These are phyloP conservation scores for Exophiala sideris DNA, from an alignment of 2,329 filamentous ascomycete species.

Conservation along the genomic window DNA sequence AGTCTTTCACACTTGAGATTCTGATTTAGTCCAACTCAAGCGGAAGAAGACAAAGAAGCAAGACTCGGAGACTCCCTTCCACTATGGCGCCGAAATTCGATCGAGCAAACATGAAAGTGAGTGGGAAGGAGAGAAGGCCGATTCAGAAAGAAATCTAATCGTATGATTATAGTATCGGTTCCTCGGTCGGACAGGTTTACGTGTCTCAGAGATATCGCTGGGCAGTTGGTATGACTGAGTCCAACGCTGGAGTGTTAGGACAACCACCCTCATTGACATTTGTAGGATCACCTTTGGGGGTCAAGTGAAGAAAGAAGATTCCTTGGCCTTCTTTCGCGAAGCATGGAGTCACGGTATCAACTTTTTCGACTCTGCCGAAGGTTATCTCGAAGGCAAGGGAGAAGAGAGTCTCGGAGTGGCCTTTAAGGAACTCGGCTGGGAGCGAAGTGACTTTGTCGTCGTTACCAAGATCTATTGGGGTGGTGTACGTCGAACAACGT, in stretches of 20 bases:
- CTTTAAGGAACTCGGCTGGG: neutral
- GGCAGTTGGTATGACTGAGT: neutral
- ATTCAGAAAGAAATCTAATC: no score
- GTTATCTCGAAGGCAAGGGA: neutral
- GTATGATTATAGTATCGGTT: neutral
- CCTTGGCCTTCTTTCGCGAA: neutral
- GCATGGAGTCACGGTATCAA: neutral
- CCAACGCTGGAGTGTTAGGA: no score
- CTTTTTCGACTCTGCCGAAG: neutral
- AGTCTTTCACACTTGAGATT: no score
- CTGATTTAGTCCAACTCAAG: no score
- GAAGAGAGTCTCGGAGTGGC: neutral
- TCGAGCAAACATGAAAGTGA: neutral
- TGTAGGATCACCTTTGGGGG: neutral
- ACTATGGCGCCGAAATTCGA: neutral
- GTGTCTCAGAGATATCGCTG: neutral
- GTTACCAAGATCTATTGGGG: neutral
- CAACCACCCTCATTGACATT: no score
- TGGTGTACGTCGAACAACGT: no score
- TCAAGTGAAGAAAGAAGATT: neutral
- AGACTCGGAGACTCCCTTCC: no score
- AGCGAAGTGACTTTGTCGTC: neutral
- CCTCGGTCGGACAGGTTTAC: neutral
- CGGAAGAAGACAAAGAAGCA: no score
- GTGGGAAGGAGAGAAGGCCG: no score